Percentiles rank a stretch among this genome's conserved stretches.
Conservation (phyloP, 208 protist species). For the Trypanosoma scelopori region DNA sequence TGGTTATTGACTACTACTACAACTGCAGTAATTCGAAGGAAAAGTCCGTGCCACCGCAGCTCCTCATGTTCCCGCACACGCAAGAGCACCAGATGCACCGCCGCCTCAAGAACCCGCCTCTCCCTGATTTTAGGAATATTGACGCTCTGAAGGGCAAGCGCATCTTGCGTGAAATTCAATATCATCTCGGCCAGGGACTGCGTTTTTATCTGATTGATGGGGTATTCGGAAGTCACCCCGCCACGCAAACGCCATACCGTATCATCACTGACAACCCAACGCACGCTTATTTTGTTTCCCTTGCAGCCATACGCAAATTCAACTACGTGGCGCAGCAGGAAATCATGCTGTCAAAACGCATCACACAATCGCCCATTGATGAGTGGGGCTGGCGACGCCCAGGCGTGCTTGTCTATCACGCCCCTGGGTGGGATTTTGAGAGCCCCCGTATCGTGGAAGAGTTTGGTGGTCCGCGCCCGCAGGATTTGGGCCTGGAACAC, state of each 20-base stretch:
- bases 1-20: conserved; percentile 54
- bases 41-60: conserved; percentile 35
- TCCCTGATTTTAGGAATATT: conserved; percentile 58
- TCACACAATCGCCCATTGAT: conserved; percentile 82
- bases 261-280: conserved; percentile 91
- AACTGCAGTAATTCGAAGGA: conserved; percentile 20
- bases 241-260: conserved; percentile 78
- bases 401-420: conserved; percentile 84
- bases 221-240: conserved; percentile 77
- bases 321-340: conserved; percentile 87
- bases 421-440: conserved; percentile 85
- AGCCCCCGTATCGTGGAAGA: conserved; percentile 88
- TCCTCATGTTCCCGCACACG: conserved; percentile 79
- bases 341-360: conserved; percentile 83
- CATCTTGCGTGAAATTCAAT: conserved; percentile 85
- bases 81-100: conserved; percentile 80
- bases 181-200: conserved; percentile 87
- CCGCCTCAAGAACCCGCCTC: conserved; percentile 70
- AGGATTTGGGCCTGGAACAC: conserved; percentile 72
- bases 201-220: conserved; percentile 89
- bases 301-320: conserved; percentile 80
- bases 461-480: conserved; percentile 84
- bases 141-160: conserved; percentile 78
- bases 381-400: conserved; percentile 88
- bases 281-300: conserved; percentile 81